Conservation (phyloP, 768 basidiomycete genomes). For the Clitopilus hobsonii region DNA sequence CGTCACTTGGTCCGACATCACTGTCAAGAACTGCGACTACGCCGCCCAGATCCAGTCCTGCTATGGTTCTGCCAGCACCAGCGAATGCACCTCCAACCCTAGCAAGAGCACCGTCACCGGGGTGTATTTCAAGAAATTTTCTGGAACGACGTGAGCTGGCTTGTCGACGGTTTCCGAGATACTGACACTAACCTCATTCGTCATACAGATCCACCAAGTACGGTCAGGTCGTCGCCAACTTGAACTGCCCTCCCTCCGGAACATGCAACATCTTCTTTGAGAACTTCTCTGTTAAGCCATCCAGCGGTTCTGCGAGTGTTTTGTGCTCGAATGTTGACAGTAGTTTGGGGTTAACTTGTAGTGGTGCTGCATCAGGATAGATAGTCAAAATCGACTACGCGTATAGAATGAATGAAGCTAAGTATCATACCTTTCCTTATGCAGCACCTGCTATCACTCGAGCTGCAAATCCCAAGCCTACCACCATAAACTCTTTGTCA, state of each 20-base stretch:
- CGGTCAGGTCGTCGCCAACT: slow-evolving; percentile 20
- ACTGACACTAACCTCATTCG: neutral
- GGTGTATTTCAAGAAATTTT: slow-evolving; percentile 19
- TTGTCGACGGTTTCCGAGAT: neutral
- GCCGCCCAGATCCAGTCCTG: slow-evolving; percentile 27
- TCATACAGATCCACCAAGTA: slow-evolving; percentile 16
- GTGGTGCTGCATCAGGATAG: slow-evolving; percentile 20
- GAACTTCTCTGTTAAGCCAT: slow-evolving; percentile 20
- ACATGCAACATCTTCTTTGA: slow-evolving; percentile 20
- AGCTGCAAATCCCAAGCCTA: no score
- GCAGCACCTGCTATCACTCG: no score
- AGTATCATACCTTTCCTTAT: no score
- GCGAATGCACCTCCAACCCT: slow-evolving; percentile 9
- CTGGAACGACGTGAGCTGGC: slow-evolving; percentile 22
- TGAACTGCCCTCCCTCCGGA: slow-evolving; percentile 20
- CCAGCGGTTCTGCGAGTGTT: slow-evolving; percentile 18
- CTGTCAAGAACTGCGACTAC: slow-evolving; percentile 25
- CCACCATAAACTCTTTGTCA: no score
- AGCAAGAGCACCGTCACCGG: slow-evolving; percentile 19
- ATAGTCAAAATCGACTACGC: no score
- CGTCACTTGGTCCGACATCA: slow-evolving; percentile 23
- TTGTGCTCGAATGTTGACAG: slow-evolving; percentile 23
- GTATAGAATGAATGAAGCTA: no score
- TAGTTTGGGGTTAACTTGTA: slow-evolving; percentile 19
- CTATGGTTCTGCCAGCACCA: slow-evolving; percentile 20